Evolutionary conservation across 2,329 filamentous ascomycete species (phyloP), one percentile per base, ranked within the genome.

Genomic region (Lachnellula cervina): DNA sequence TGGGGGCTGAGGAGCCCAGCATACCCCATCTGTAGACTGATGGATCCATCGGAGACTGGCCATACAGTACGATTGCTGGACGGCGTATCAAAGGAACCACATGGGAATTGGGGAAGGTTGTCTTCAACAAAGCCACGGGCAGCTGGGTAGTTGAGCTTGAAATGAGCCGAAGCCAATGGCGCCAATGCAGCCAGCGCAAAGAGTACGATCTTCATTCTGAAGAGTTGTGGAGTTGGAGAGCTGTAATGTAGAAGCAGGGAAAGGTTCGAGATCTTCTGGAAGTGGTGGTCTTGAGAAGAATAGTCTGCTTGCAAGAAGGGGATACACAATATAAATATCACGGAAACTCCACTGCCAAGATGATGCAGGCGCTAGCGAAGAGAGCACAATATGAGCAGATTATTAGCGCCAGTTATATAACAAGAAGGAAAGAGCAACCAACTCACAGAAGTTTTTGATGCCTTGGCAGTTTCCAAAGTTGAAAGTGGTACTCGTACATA

Each of bases 161-260:
- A 85, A 66, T 86, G 82, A 14, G 81, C 81, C 42, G 77, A 70
- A 17, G 73, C 71, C 51, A 78, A 62, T 54, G 77, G 71, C 47
- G 74, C 68, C 23, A 62, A 51, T 7, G 60, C 66, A 59, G 75
- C 65, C 51, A 75, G 68, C 48, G 69, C 56, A 46, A 75, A 64
- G 54, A 72, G 35, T 46, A 56, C 53, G 38, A 57, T 52, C 45
- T 55, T 60, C 63, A 65, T 64, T 25, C 55, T 63, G 57, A 38
- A 49, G 51, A 43, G 17, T 43, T 9, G 48, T 17, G 21, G 11
- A 44, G 19, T 34, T 43, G 43, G 5, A 32, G 28, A 32, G 28
- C 28, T 32, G 28, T 32, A 32, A 9, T 32, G 9, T 32, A 32
- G 28, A 32, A 32, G 9, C 28, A 32, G 9, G 28, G 13, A 32